These are phyloP conservation scores for Sanguinoderma infundibulare DNA, from an alignment of 1,284 basidiomycete species.

Conservation along the genomic window DNA sequence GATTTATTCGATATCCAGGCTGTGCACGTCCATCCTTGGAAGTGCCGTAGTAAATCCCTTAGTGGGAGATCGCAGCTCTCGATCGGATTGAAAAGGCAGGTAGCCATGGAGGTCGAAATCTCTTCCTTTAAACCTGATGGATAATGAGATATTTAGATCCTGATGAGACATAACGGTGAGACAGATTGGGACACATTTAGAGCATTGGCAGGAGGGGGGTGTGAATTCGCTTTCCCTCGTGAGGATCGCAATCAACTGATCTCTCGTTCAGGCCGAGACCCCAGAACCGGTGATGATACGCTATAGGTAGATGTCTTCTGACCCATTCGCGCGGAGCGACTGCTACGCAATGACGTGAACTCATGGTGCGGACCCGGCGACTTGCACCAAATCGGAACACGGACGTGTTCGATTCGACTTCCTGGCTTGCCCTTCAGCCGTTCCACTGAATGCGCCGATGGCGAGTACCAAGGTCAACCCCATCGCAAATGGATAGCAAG, in stretches of 20 bases:
- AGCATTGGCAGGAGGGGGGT: not conserved
- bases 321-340: not conserved
- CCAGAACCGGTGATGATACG: not conserved
- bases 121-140: not conserved
- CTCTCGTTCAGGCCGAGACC: not conserved
- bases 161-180: too few species aligned
- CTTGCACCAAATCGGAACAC: not conserved
- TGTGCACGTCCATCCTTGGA: not conserved
- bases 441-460: not conserved
- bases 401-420: not conserved
- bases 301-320: not conserved
- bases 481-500: not conserved
- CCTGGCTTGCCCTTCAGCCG: too few species aligned
- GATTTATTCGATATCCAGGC: not conserved
- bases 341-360: not conserved
- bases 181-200: not conserved
- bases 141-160: too few species aligned
- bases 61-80: not conserved
- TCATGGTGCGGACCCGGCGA: not conserved
- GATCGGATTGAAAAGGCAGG: not conserved
- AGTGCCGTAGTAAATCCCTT: not conserved
- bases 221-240: not conserved
- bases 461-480: not conserved
- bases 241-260: not conserved
- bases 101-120: not conserved